These are phyloP conservation scores for Pseudohalonectria lignicola DNA, from an alignment of 2,329 filamentous ascomycete species.

Conservation along the genomic window DNA sequence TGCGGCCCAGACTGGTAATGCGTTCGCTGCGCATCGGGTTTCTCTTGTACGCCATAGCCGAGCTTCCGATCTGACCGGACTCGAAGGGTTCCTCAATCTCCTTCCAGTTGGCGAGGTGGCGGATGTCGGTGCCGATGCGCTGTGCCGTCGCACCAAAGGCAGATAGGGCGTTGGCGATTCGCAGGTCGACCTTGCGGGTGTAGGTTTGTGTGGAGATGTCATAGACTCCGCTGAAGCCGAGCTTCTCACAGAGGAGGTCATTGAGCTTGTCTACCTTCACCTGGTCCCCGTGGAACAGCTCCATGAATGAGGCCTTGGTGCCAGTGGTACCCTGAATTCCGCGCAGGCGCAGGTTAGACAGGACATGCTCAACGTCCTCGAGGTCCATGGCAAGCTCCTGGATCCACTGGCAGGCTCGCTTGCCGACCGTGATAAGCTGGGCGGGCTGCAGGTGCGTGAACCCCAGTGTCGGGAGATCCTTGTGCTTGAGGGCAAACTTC, in stretches of 20 bases:
- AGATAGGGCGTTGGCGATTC: conserved; percentile 69
- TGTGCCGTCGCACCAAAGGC: conserved; percentile 68
- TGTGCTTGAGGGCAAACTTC: conserved; percentile 57
- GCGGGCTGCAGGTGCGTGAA: conserved; percentile 58
- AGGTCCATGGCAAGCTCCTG: conserved; percentile 70
- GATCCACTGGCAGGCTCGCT: conserved; percentile 60
- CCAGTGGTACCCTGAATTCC: conserved; percentile 47
- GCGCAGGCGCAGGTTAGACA: not conserved
- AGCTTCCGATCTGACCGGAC: conserved; percentile 63
- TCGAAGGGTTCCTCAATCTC: conserved; percentile 81
- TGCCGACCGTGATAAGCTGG: conserved; percentile 52
- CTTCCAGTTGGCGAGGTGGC: conserved; percentile 62
- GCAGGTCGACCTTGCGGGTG: conserved; percentile 65
- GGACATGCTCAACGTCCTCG: conserved; percentile 57
- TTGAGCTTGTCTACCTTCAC: conserved; percentile 43
- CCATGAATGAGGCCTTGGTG: conserved; percentile 55
- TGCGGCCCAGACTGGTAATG: conserved; percentile 29
- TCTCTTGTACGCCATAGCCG: conserved; percentile 39
- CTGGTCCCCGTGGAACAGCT: conserved; percentile 35
- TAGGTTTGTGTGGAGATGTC: conserved; percentile 56
- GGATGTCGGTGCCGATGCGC: conserved; percentile 57
- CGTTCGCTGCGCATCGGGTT: conserved; percentile 33
- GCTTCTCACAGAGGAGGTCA: conserved; percentile 41
- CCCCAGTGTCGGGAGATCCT: conserved; percentile 8
- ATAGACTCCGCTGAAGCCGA: conserved; percentile 39